These are phyloP conservation scores for Rhodotorula mucilaginosa DNA, from an alignment of 1,284 basidiomycete genomes.

Conservation along the genomic window DNA sequence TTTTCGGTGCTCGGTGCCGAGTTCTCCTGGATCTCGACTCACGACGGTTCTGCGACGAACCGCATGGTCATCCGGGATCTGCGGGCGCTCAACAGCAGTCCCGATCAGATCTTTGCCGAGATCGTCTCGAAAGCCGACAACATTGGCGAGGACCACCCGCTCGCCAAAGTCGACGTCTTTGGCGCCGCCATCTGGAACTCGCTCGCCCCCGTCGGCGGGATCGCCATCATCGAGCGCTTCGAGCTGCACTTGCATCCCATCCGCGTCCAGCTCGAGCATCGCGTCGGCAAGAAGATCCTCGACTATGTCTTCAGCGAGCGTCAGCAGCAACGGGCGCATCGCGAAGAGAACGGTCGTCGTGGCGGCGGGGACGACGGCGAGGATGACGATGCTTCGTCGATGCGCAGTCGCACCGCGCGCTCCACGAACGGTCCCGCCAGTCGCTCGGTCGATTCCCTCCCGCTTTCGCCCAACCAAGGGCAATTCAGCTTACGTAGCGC, in stretches of 20 bases:
- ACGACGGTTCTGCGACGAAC: slow-evolving; percentile 83
- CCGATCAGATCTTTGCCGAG: slow-evolving; percentile 80
- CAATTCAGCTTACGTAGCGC: neutral
- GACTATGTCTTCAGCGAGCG: slow-evolving; percentile 70
- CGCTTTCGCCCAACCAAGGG: slow-evolving; percentile 1
- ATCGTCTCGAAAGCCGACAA: slow-evolving; percentile 67
- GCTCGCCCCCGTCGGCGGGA: slow-evolving; percentile 88
- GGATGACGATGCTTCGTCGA: neutral
- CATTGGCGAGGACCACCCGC: slow-evolving; percentile 42
- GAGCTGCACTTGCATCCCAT: slow-evolving; percentile 81
- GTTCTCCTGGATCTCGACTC: slow-evolving; percentile 80
- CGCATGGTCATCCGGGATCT: slow-evolving; percentile 74
- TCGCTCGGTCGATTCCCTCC: slow-evolving; percentile 32
- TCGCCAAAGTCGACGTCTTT: slow-evolving; percentile 41
- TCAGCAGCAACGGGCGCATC: slow-evolving; percentile 54
- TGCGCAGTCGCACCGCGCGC: neutral
- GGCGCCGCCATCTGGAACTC: slow-evolving; percentile 67
- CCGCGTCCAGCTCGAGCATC: slow-evolving; percentile 79
- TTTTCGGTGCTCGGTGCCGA: slow-evolving; percentile 75
- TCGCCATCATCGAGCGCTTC: slow-evolving; percentile 83
- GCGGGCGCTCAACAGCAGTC: slow-evolving; percentile 78
- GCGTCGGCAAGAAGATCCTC: slow-evolving; percentile 76
- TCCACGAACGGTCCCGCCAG: neutral
- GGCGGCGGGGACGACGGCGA: neutral
- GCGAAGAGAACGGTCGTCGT: slow-evolving; percentile 48